These are phyloP conservation scores for Thalia dealbata DNA, from an alignment of 176 grass and related monocot species.

Conservation along the genomic window DNA sequence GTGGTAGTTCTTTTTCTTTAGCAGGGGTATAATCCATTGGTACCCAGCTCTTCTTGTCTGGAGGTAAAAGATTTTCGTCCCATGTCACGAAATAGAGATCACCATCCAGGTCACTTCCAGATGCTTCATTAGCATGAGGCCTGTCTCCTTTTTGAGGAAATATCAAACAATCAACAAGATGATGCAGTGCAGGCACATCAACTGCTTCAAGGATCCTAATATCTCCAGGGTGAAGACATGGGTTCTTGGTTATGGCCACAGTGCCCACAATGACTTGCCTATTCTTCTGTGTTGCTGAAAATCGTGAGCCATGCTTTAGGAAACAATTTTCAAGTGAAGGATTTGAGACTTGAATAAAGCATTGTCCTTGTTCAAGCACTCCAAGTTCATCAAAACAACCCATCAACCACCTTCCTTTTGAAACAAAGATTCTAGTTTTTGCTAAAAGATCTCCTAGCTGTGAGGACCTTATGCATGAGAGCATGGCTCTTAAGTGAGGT, in stretches of 20 bases:
- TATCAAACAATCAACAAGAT: conserved; percentile 84
- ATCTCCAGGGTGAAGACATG: conserved; percentile 88
- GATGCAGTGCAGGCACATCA: conserved; percentile 54
- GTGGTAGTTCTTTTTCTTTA: conserved; percentile 24
- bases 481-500: conserved; percentile 69
- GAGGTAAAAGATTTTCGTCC: conserved; percentile 77
- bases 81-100: conserved; percentile 92
- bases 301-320: conserved; percentile 48
- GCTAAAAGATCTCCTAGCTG: conserved; percentile 54
- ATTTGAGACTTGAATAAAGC: conserved; percentile 60
- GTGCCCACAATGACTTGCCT: conserved; percentile 52
- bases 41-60: conserved; percentile 56
- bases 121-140: conserved; percentile 81
- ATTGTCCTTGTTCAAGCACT: conserved; percentile 66
- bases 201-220: conserved; percentile 77
- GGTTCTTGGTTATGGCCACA: conserved; percentile 80
- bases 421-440: conserved; percentile 80
- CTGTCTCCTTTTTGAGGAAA: conserved; percentile 79
- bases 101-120: conserved; percentile 89
- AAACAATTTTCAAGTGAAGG: conserved; percentile 57
- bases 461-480: conserved; percentile 61
- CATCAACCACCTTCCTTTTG: conserved; percentile 83
- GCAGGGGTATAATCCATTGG: conserved; percentile 63
- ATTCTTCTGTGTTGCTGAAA: conserved; percentile 36
- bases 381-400: conserved; percentile 84